Base-by-base conservation (phyloP, 2,329 filamentous ascomycete species). In the Tolypocladium tropicale region DNA sequence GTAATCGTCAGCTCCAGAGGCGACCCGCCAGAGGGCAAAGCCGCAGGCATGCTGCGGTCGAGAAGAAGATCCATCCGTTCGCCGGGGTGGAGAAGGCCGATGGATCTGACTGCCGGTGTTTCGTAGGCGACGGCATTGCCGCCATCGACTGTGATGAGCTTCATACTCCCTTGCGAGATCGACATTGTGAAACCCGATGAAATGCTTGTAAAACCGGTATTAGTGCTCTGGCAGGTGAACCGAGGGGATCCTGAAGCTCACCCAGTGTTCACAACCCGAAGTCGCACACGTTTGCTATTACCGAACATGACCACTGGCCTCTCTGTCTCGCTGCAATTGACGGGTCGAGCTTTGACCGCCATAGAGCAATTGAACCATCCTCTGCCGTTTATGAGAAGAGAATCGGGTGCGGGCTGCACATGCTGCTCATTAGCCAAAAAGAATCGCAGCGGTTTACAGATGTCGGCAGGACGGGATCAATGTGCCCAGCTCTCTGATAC, bases 351-450 rank as follows among this genome's bases (percentile, higher is more conserved):
- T 30, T 56, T 56, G 34, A 57, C 55, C 18, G 60, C 61, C 39
- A 60, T 63, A 36, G 61, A 60, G 48, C 62, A 63, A 33, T 63
- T 61, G 46, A 54, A 58, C n/a, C 51, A 50, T 4, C 60, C 60
- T 43, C 33, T 68, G 21, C 72, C 72, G 56, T 75, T 76, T 14
- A 75, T 58, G 6, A 76, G 61, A 53, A 74, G 59, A 53, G 73
- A 74, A 55, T 75, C 72, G 1, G 72, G 64, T 0, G 73, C 67
- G 1, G 72, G 73, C 63, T 50, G 18, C 16, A 21, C 34, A 70
- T 67, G 55, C 30, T 39, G 52, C 12, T 53, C n/a, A 62, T 65
- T 48, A 66, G 59, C 68, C n/a, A n/a, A 72, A 65, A 65, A 6
- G 14, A 37, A 25, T 39, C 18, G 4, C 23, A 9, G 34, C 18